These are phyloP conservation scores for Fraxinus paxiana DNA, from an alignment of 305 asterid genomes.

Conservation along the genomic window DNA sequence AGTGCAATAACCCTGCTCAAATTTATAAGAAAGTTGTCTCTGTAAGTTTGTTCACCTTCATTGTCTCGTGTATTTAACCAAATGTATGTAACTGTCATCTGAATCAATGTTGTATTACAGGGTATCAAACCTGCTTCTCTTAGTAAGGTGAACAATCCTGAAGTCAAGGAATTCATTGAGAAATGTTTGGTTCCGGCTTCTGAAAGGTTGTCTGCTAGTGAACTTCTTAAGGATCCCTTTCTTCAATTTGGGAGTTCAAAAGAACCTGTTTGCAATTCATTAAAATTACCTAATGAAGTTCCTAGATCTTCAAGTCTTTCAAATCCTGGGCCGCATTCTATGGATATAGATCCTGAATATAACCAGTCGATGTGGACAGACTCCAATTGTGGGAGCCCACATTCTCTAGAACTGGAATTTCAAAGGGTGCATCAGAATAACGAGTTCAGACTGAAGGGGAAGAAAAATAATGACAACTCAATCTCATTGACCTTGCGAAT, in stretches of 20 bases:
- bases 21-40: constrained; percentile 59
- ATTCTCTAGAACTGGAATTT: constrained; percentile 40
- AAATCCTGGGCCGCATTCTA: constrained; percentile 42
- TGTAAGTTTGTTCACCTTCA: constrained; percentile 38
- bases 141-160: constrained; percentile 42
- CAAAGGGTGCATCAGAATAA: constrained; percentile 43
- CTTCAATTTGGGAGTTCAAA: constrained; percentile 41
- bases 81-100: neutral
- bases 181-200: constrained; percentile 66
- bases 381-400: constrained; percentile 41
- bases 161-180: constrained; percentile 63
- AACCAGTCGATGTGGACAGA: constrained; percentile 38
- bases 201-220: constrained; percentile 60
- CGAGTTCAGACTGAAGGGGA: constrained; percentile 57
- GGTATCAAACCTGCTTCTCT: constrained; percentile 79
- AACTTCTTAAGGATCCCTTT: constrained; percentile 65
- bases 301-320: constrained; percentile 37
- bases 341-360: constrained; percentile 65
- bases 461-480: constrained; percentile 49
- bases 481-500: constrained; percentile 55
- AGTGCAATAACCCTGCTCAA: constrained; percentile 79
- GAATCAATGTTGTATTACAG: constrained; percentile 29
- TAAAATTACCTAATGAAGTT: constrained; percentile 32
- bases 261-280: constrained; percentile 24
- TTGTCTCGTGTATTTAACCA: neutral